Evolutionary conservation across 768 basidiomycete species (phyloP).

Genomic region (Pluteus cervinus): DNA sequence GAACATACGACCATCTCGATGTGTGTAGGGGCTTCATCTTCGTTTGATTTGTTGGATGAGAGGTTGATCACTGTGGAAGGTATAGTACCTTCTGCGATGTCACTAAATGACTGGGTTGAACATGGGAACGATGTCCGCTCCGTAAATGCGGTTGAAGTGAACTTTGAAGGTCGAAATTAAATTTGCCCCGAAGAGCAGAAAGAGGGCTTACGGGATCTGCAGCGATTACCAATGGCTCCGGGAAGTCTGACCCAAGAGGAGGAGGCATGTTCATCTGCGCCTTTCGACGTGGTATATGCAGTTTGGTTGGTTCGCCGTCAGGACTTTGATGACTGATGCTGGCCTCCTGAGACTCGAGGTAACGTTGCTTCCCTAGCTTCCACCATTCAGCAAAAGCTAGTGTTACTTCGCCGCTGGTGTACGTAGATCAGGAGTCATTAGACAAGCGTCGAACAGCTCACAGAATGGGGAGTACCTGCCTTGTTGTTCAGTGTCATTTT

Average conservation of each 20-base stretch:
- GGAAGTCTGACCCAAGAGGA: slow-evolving; percentile 26
- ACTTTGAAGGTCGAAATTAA: slow-evolving; percentile 35
- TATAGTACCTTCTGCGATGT: slow-evolving; percentile 52
- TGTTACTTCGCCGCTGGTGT: slow-evolving; percentile 57
- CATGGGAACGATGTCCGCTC: slow-evolving; percentile 50
- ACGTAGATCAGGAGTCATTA: slow-evolving; percentile 3
- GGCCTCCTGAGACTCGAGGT: slow-evolving; percentile 11
- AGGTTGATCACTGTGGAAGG: slow-evolving; percentile 25
- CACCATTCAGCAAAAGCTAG: slow-evolving; percentile 58
- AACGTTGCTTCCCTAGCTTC: slow-evolving; percentile 26
- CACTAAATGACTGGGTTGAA: slow-evolving; percentile 53
- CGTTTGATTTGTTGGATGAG: neutral
- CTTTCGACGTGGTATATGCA: slow-evolving; percentile 13
- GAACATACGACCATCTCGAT: slow-evolving; percentile 68
- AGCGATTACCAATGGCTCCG: slow-evolving; percentile 29
- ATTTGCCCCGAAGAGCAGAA: slow-evolving; percentile 3
- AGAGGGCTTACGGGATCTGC: slow-evolving; percentile 45
- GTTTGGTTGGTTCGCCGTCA: slow-evolving; percentile 5
- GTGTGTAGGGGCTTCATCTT: slow-evolving; percentile 3
- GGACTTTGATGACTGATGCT: neutral
- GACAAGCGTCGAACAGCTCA: slow-evolving; percentile 5
- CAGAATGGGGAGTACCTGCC: slow-evolving; percentile 19
- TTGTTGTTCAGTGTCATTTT: slow-evolving; percentile 6
- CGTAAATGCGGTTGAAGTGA: slow-evolving; percentile 52
- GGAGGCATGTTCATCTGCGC: slow-evolving; percentile 12